These are phyloP conservation scores for Quambalaria eucalypti DNA, from an alignment of 1,284 basidiomycete genomes.

Conservation along the genomic window DNA sequence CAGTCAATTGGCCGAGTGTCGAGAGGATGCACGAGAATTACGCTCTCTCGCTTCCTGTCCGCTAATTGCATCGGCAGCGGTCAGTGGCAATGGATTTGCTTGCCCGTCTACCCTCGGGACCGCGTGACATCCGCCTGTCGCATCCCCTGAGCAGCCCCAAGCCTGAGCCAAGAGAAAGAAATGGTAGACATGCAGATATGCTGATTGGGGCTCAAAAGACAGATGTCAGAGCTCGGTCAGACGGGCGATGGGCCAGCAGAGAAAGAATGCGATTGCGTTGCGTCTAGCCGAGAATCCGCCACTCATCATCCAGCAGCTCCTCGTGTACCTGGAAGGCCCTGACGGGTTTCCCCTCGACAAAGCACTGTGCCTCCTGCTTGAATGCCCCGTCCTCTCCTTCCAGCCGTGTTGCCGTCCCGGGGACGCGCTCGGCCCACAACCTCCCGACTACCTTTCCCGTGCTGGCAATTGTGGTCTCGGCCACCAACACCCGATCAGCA, in stretches of 20 bases:
- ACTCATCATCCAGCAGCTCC: constrained; percentile 56
- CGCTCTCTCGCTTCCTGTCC: not conserved
- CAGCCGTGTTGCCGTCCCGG: constrained; percentile 17
- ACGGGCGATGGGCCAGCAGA: too few species aligned
- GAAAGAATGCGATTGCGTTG: too few species aligned
- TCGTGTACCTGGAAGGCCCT: constrained; percentile 78
- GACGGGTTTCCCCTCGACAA: constrained; percentile 21
- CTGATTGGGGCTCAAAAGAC: too few species aligned
- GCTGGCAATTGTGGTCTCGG: constrained; percentile 41
- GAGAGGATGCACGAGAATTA: constrained; percentile 10
- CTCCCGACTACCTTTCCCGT: constrained; percentile 61
- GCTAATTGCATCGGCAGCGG: not conserved
- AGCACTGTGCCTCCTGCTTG: constrained; percentile 13
- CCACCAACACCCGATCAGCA: constrained; percentile 9
- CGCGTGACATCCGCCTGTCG: too few species aligned
- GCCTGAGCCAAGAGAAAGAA: too few species aligned
- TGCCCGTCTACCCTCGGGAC: too few species aligned
- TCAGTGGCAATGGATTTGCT: not conserved
- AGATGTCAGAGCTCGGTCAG: too few species aligned
- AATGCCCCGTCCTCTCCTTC: constrained; percentile 56
- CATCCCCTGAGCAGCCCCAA: too few species aligned
- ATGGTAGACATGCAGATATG: too few species aligned
- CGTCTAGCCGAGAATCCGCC: constrained; percentile 29
- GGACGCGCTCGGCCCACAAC: constrained; percentile 63
- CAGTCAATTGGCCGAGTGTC: constrained; percentile 65